These are phyloP conservation scores for Globisporangium cylindrosporum DNA, from an alignment of 352 stramenopile genomes.

Conservation along the genomic window DNA sequence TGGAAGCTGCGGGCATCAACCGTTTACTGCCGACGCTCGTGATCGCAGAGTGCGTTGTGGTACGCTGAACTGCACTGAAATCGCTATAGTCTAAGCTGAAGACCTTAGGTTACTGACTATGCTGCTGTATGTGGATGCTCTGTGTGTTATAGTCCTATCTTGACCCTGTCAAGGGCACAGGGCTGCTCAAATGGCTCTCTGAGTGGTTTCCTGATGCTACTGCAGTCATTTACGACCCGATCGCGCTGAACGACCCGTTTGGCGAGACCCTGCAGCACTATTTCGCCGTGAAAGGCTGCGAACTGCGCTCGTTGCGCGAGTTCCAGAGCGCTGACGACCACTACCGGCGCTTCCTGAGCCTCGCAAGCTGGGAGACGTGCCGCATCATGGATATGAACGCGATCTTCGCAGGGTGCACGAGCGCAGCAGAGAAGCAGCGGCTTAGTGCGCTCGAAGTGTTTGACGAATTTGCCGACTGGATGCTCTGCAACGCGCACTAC, in stretches of 20 bases:
- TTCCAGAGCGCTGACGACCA: neutral
- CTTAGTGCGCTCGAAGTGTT: neutral
- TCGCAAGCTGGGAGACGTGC: neutral
- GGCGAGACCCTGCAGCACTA: neutral
- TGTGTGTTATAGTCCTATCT: neutral
- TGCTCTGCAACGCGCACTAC: neutral
- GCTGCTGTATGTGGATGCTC: neutral
- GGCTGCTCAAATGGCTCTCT: neutral
- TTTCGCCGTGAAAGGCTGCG: neutral
- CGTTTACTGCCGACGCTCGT: neutral
- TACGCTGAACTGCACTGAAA: neutral
- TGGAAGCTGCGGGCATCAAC: neutral
- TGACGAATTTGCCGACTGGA: neutral
- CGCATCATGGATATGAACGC: neutral
- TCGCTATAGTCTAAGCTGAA: neutral
- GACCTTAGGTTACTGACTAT: neutral
- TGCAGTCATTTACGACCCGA: neutral
- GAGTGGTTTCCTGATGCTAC: neutral
- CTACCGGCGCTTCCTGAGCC: neutral
- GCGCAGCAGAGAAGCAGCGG: neutral
- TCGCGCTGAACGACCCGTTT: neutral
- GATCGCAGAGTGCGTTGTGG: neutral
- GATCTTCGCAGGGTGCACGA: neutral
- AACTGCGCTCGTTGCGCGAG: neutral
- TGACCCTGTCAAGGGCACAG: neutral